A percentile compares a stretch with the other conserved stretches of the same genome.
These are phyloP conservation scores for Auriscalpium orientale DNA, from an alignment of 768 basidiomycete species.

Conservation along the genomic window DNA sequence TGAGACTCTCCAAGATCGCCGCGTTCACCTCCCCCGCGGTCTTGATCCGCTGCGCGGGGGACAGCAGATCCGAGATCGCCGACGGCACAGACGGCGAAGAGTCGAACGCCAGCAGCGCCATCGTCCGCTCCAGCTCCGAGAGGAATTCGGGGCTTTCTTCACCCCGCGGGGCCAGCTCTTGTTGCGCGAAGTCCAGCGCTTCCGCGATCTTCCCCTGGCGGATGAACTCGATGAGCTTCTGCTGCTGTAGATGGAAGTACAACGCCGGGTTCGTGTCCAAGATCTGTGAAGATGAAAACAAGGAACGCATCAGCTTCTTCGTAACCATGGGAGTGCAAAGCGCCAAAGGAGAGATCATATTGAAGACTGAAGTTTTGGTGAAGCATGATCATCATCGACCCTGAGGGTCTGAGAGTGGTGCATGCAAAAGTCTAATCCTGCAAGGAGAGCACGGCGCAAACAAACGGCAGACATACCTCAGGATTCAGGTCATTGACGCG, in stretches of 20 bases:
- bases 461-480: slow-evolving; percentile 59
- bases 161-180: slow-evolving; percentile 89
- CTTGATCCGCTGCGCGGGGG: slow-evolving; percentile 82
- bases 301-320: slow-evolving; percentile 5
- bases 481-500: slow-evolving; percentile 93
- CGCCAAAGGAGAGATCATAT: slow-evolving; percentile 56
- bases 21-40: slow-evolving; percentile 96
- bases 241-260: slow-evolving; percentile 94
- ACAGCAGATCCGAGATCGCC: slow-evolving; percentile 71
- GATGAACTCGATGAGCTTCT: slow-evolving; percentile 92
- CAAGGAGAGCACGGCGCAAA: slow-evolving; percentile 1
- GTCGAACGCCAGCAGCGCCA: slow-evolving; percentile 87
- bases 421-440: slow-evolving; percentile 93
- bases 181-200: slow-evolving; percentile 87
- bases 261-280: slow-evolving; percentile 90
- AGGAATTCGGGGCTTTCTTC: slow-evolving; percentile 94
- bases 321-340: slow-evolving; percentile 10
- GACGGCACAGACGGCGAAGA: slow-evolving; percentile 50
- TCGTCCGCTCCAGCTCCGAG: slow-evolving; percentile 85
- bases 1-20: slow-evolving; percentile 86
- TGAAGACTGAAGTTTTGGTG: slow-evolving; percentile 93
- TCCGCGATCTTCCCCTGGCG: slow-evolving; percentile 71
- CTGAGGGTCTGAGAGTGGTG: slow-evolving; percentile 88
- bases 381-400: slow-evolving; percentile 81
- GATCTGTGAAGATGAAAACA: slow-evolving; percentile 50